phyloP scores from a whole-genome alignment of 306 rosid species.

The Oxytropis ochrocephala region DNA sequence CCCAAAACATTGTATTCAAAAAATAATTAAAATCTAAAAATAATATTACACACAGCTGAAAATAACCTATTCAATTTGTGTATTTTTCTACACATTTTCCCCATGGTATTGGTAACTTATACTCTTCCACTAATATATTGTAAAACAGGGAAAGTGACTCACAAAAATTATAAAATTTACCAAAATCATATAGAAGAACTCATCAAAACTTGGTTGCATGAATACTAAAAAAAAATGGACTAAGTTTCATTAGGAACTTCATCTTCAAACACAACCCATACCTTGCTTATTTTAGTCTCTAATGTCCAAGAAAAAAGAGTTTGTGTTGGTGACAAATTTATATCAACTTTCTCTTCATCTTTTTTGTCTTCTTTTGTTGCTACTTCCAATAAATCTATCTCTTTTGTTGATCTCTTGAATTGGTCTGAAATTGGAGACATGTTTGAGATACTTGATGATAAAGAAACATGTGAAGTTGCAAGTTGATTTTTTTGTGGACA shows the following conservation, averaged over 20 bases:
- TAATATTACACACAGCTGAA: not conserved
- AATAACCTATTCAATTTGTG: not conserved
- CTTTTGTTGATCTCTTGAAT: constrained; percentile 16
- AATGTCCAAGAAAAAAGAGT: constrained; percentile 39
- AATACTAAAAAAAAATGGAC: constrained; percentile 25
- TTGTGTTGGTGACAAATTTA: constrained; percentile 14
- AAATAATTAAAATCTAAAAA: not conserved
- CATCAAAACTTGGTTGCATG: constrained; percentile 22
- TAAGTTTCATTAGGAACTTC: constrained; percentile 29
- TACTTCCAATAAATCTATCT: constrained; percentile 22
- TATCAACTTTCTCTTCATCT: constrained; percentile 29
- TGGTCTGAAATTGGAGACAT: constrained; percentile 8
- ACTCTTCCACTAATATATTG: constrained; percentile 6
- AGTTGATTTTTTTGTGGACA: constrained; percentile 14
- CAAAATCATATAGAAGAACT: constrained; percentile 19
- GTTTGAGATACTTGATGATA: constrained; percentile 17
- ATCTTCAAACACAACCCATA: constrained; percentile 65
- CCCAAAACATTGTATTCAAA: constrained; percentile 5
- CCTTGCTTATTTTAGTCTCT: constrained; percentile 59
- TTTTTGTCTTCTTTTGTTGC: constrained; percentile 15
- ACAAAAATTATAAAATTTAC: not conserved
- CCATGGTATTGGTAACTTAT: too few relatives aligned
- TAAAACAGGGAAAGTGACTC: constrained; percentile 4
- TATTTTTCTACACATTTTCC: not conserved
- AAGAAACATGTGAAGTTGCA: constrained; percentile 15